Percentiles rank a stretch among this genome's conserved stretches.
These are phyloP conservation scores for Grifola frondosa DNA, from an alignment of 1,284 basidiomycete genomes.

Conservation along the genomic window DNA sequence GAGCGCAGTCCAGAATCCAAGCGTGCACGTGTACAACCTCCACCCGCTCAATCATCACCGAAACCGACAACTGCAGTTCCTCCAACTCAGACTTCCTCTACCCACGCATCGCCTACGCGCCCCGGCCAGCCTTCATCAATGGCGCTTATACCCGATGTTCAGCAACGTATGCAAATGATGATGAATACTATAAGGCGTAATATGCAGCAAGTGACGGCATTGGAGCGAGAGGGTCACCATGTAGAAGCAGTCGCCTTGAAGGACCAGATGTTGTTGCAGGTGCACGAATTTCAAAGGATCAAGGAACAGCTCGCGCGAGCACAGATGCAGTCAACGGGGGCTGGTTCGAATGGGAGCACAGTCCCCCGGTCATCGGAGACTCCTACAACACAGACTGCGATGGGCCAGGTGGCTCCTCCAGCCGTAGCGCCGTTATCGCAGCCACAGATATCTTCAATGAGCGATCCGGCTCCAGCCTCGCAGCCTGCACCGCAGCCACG, in stretches of 20 bases:
- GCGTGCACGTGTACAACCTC: slow-evolving; percentile 18
- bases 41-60: slow-evolving; percentile 5
- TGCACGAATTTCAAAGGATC: slow-evolving; percentile 9
- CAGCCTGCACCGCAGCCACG: not conserved
- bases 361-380: no score
- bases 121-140: no score
- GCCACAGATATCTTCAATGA: no score
- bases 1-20: slow-evolving; percentile 30
- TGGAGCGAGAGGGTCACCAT: slow-evolving; percentile 5
- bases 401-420: no score
- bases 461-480: no score
- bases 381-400: no score
- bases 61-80: slow-evolving; percentile 10
- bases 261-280: slow-evolving; percentile 7
- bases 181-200: no score
- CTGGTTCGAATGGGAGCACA: no score
- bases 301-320: slow-evolving; percentile 1
- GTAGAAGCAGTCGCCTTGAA: slow-evolving; percentile 9
- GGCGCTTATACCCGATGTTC: no score
- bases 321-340: slow-evolving; percentile 5
- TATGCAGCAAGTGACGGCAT: not conserved
- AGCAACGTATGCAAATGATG: no score
- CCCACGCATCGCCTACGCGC: no score
- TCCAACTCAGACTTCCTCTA: slow-evolving; percentile 5
- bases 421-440: no score